Conservation (phyloP, 805 yeast genomes). For the Ogataea chonburiensis region DNA sequence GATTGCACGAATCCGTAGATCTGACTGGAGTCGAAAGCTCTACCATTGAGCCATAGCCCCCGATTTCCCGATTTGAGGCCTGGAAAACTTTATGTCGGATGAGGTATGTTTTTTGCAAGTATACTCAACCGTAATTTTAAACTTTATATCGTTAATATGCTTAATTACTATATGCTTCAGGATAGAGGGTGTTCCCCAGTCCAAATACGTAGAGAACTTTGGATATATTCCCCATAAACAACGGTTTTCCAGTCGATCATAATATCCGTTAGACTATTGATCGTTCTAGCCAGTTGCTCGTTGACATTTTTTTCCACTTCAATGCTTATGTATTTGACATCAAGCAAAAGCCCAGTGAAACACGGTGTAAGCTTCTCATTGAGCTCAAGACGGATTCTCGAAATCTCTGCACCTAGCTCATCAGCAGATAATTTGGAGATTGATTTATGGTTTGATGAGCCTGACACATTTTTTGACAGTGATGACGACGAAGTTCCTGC, state of each 20-base stretch:
- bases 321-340: conserved; percentile 43
- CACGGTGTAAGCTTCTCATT: conserved; percentile 48
- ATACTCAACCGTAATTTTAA: no score
- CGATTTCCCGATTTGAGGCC: conserved; percentile 14
- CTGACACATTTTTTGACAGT: conserved; percentile 10
- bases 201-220: conserved; percentile 30
- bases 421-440: conserved; percentile 20
- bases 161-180: background rate
- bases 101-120: no score
- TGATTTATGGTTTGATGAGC: conserved; percentile 15
- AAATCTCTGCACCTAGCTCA: conserved; percentile 25
- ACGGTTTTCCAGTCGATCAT: conserved; percentile 26
- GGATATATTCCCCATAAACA: conserved; percentile 27
- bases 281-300: conserved; percentile 17
- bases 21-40: conserved; percentile 71
- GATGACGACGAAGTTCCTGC: conserved; percentile 23
- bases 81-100: no score
- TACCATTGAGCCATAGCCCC: conserved; percentile 79
- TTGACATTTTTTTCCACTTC: conserved; percentile 42
- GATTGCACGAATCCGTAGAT: conserved; percentile 45
- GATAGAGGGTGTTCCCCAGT: conserved; percentile 1
- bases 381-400: conserved; percentile 24
- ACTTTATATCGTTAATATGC: no score
- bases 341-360: conserved; percentile 41
- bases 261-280: conserved; percentile 16